These are phyloP conservation scores for Coprinopsis strossmayeri DNA, from an alignment of 768 basidiomycete genomes.

Conservation along the genomic window DNA sequence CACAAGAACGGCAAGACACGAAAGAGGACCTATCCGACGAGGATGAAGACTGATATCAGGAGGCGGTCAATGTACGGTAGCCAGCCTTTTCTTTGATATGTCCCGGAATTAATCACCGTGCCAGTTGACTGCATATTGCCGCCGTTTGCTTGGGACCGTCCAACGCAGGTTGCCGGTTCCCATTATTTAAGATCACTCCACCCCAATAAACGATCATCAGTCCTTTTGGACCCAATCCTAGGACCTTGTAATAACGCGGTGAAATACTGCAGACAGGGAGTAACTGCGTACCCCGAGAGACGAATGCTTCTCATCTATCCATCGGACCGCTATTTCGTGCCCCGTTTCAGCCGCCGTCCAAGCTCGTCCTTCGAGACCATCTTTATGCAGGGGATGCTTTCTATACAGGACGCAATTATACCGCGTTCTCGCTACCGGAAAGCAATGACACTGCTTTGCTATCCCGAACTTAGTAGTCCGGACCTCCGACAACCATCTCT, in stretches of 20 bases:
- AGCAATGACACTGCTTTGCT: not conserved
- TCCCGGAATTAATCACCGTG: not conserved
- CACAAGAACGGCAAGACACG: conserved; percentile 53
- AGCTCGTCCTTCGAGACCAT: not conserved
- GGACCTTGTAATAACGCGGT: too few species aligned
- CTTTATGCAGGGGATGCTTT: not conserved
- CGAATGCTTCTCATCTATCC: too few species aligned
- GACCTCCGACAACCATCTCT: not conserved
- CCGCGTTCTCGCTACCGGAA: not conserved
- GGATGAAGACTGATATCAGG: conserved; percentile 38
- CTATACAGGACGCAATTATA: not conserved
- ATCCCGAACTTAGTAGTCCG: not conserved
- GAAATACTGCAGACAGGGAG: too few species aligned
- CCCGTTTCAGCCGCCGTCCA: not conserved
- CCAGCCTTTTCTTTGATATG: not conserved
- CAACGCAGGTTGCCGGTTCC: not conserved
- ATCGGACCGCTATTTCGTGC: not conserved
- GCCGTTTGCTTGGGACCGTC: not conserved
- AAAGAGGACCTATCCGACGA: conserved; percentile 55
- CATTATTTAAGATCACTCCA: not conserved
- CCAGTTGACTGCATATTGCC: not conserved
- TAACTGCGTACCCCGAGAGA: too few species aligned
- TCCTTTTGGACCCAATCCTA: too few species aligned
- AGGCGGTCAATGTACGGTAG: conserved; percentile 2
- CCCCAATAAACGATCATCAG: not conserved